phyloP scores from a whole-genome alignment of 768 basidiomycete genomes.

The Kwoniella pini region DNA sequence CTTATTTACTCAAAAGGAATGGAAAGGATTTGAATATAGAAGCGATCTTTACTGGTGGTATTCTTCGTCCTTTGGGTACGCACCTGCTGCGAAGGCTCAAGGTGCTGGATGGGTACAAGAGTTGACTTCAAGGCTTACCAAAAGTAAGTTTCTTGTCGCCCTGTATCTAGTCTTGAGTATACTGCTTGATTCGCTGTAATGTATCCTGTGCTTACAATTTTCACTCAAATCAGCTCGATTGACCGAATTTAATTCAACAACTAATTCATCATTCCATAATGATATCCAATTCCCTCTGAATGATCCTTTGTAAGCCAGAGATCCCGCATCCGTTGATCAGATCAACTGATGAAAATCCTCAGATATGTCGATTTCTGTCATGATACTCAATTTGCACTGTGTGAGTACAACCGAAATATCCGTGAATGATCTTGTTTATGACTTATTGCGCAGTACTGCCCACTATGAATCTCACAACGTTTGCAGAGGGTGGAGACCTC shows the following conservation, averaged over 20 bases:
- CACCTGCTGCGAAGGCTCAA: slow-evolving; percentile 65
- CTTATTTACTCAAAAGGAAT: slow-evolving; percentile 86
- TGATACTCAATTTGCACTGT: slow-evolving; percentile 48
- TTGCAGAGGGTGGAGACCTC: slow-evolving; percentile 48
- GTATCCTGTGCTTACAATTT: background rate
- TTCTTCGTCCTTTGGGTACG: slow-evolving; percentile 76
- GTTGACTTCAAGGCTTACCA: slow-evolving; percentile 48
- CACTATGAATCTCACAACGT: slow-evolving; percentile 54
- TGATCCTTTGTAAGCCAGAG: slow-evolving; percentile 45
- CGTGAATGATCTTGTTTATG: no score
- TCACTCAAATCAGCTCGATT: slow-evolving; percentile 43
- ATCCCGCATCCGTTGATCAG: no score
- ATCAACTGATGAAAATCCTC: no score
- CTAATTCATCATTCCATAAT: slow-evolving; percentile 77
- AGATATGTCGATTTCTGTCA: slow-evolving; percentile 58
- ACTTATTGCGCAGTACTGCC: slow-evolving; percentile 41
- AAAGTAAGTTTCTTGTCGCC: slow-evolving; percentile 28
- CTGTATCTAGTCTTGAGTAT: background rate
- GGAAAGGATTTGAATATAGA: slow-evolving; percentile 88
- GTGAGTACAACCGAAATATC: slow-evolving; percentile 9
- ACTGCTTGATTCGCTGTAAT: no score
- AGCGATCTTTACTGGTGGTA: slow-evolving; percentile 55
- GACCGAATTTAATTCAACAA: slow-evolving; percentile 66
- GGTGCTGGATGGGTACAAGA: slow-evolving; percentile 55
- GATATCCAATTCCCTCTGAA: slow-evolving; percentile 54